phyloP scores from a whole-genome alignment of 2,329 filamentous ascomycete species.

The Penicillium sp. region DNA sequence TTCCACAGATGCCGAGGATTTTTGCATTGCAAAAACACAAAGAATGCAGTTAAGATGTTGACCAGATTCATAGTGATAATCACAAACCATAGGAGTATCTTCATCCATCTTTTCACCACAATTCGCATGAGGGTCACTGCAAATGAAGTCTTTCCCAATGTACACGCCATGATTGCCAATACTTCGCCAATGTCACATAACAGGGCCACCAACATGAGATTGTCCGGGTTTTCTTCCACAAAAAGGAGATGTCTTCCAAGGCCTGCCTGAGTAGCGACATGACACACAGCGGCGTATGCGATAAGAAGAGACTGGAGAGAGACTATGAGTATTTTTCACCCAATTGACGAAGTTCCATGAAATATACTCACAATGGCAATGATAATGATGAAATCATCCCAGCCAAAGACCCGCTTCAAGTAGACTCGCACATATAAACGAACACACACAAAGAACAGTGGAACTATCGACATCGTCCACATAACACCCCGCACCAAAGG shows the following conservation, averaged over 20 bases:
- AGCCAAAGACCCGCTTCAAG: constrained; percentile 18
- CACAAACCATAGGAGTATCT: constrained; percentile 35
- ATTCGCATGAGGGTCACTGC: constrained; percentile 43
- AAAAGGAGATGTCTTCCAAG: constrained; percentile 14
- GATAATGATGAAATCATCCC: constrained; percentile 20
- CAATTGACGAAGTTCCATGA: no score
- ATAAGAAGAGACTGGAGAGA: constrained; percentile 9
- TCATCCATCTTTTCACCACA: constrained; percentile 36
- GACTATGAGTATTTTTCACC: neutral
- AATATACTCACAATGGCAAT: constrained; percentile 10
- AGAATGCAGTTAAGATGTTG: constrained; percentile 21
- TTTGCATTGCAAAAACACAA: constrained; percentile 23
- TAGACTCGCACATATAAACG: constrained; percentile 17
- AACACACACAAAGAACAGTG: constrained; percentile 14
- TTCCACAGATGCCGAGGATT: constrained; percentile 24
- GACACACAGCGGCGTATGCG: constrained; percentile 18
- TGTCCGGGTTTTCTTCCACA: constrained; percentile 9
- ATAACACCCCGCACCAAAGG: constrained; percentile 16
- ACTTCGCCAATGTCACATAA: constrained; percentile 30
- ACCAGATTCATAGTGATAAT: constrained; percentile 30
- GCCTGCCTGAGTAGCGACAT: constrained; percentile 14
- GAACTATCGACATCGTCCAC: constrained; percentile 16
- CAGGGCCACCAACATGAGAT: constrained; percentile 17
- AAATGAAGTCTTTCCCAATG: constrained; percentile 41
- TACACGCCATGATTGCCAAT: constrained; percentile 44